phyloP scores from a whole-genome alignment of 73 alveolate genomes.

The Blepharisma stoltei region DNA sequence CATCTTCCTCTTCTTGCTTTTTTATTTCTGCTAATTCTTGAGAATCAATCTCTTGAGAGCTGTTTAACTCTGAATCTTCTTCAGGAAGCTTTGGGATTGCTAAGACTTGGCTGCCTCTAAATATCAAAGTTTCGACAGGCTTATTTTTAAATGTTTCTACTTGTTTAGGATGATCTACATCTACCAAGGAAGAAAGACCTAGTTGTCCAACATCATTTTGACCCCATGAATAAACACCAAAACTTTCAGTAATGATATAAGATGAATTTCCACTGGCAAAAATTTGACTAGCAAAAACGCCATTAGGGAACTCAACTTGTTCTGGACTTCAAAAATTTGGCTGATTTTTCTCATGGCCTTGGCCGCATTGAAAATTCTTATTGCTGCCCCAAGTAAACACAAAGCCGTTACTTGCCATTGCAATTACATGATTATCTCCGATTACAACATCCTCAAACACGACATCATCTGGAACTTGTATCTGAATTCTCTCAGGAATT shows the following conservation, averaged over 20 bases:
- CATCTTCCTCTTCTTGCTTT: not conserved
- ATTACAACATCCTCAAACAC: not conserved
- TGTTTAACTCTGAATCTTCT: not conserved
- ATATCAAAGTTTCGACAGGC: not conserved
- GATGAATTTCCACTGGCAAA: not conserved
- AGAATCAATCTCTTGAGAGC: not conserved
- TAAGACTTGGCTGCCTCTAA: not conserved
- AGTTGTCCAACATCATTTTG: conserved; percentile 5
- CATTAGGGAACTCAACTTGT: not conserved
- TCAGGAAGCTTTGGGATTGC: conserved; percentile 9
- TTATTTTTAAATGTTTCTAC: conserved; percentile 4
- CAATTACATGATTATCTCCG: conserved; percentile 12
- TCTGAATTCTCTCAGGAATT: not conserved
- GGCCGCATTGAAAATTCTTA: not conserved
- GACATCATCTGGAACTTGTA: conserved; percentile 7
- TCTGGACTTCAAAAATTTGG: not conserved
- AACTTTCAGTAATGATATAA: not conserved
- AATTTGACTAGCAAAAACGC: not conserved
- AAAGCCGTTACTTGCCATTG: not conserved
- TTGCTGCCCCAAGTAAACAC: conserved; percentile 25
- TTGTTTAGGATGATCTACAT: not conserved
- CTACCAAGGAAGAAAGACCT: conserved; percentile 15
- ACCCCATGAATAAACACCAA: conserved; percentile 31
- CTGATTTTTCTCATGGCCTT: not conserved
- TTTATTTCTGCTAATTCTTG: not conserved